Conservation (phyloP, 169 alveolate genomes). For the Eimeria acervulina region DNA sequence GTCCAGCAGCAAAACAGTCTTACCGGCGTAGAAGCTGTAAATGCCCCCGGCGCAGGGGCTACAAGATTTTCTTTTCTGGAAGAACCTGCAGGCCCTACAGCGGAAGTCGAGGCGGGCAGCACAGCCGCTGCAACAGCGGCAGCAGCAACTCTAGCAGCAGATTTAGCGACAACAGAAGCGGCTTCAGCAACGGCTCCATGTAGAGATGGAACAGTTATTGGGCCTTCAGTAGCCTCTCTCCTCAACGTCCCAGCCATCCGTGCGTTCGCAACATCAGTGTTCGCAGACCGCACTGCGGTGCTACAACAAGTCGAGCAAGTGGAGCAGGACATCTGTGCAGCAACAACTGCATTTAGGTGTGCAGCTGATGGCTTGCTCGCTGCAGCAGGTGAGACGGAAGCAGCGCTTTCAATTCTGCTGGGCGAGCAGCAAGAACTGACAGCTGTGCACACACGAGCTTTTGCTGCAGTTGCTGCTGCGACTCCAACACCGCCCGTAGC, state of each 20-base stretch:
- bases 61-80: background rate
- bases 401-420: constrained; percentile 39
- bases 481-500: constrained; percentile 55
- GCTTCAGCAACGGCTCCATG: background rate
- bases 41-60: background rate
- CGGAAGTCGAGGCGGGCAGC: background rate
- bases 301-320: constrained; percentile 67
- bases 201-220: background rate
- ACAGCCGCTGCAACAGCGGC: background rate
- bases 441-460: constrained; percentile 35
- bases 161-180: background rate
- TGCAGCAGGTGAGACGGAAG: constrained; percentile 27
- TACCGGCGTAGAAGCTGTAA: background rate
- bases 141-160: background rate
- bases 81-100: background rate
- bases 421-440: constrained; percentile 55
- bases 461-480: constrained; percentile 55
- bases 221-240: constrained; percentile 29
- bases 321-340: constrained; percentile 50
- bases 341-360: background rate
- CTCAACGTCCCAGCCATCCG: constrained; percentile 43
- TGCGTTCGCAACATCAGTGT: constrained; percentile 40
- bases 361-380: constrained; percentile 19
- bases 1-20: background rate
- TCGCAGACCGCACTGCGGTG: constrained; percentile 62